Percentiles rank a stretch among this genome's conserved stretches.
Evolutionary conservation across 352 stramenopile genomes (phyloP).

Genomic region (Globisporangium splendens): DNA sequence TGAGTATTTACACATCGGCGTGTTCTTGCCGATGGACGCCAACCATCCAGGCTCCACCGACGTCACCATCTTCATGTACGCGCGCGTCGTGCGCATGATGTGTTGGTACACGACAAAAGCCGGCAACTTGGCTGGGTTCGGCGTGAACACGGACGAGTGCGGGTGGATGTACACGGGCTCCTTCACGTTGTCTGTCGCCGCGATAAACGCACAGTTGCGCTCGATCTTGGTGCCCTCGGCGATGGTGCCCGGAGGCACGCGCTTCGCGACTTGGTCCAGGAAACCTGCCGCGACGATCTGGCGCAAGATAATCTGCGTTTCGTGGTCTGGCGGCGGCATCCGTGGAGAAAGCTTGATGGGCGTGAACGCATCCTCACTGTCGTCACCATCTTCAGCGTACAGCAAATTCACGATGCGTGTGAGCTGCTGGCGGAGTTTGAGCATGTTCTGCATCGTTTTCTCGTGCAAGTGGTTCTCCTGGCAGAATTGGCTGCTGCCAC

Average conservation of each 20-base stretch:
- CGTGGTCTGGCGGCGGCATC: slow-evolving; percentile 62
- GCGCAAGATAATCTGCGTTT: slow-evolving; percentile 55
- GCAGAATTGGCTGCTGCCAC: slow-evolving; percentile 62
- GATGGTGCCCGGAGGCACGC: slow-evolving; percentile 64
- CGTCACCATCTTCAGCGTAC: slow-evolving; percentile 33
- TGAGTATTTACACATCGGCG: slow-evolving; percentile 69
- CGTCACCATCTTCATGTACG: slow-evolving; percentile 97
- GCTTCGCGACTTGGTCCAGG: slow-evolving; percentile 80
- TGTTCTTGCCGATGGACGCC: slow-evolving; percentile 67
- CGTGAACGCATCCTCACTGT: slow-evolving; percentile 25
- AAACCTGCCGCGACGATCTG: slow-evolving; percentile 81
- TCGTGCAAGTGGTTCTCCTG: slow-evolving; percentile 76
- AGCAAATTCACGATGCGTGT: slow-evolving; percentile 79
- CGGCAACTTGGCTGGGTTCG: slow-evolving; percentile 58
- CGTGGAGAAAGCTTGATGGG: slow-evolving; percentile 48
- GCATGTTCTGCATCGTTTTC: slow-evolving; percentile 88
- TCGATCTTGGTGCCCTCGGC: slow-evolving; percentile 80
- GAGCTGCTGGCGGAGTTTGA: slow-evolving; percentile 80
- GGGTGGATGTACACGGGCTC: slow-evolving; percentile 84
- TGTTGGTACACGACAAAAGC: slow-evolving; percentile 75
- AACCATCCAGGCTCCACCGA: slow-evolving; percentile 98
- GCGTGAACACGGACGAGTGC: slow-evolving; percentile 79
- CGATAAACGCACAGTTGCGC: slow-evolving; percentile 77
- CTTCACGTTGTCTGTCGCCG: slow-evolving; percentile 47
- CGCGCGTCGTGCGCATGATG: slow-evolving; percentile 70